A percentile compares a stretch with the other conserved stretches of the same genome.
Conservation (phyloP, 305 asterid species). For the Solanum hybrid region DNA sequence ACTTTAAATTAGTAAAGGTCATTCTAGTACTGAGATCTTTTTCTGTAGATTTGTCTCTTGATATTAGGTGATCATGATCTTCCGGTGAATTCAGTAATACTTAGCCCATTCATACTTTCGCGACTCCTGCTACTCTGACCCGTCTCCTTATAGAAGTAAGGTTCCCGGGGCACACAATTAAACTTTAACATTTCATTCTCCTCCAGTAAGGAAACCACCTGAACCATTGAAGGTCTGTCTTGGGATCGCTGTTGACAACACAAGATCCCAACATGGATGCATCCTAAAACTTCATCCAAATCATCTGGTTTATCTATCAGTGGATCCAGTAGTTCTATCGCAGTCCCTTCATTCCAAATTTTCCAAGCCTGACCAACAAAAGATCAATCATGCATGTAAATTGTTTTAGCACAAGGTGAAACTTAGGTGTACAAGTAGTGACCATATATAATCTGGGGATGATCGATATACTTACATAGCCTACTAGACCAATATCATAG, state of each 20-base stretch:
- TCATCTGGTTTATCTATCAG: slow-evolving; percentile 9
- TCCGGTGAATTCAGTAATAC: background rate
- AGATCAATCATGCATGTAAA: background rate
- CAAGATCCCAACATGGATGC: slow-evolving; percentile 25
- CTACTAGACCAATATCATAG: slow-evolving; percentile 44
- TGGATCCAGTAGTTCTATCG: slow-evolving; percentile 22
- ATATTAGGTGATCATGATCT: background rate
- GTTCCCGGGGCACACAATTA: background rate
- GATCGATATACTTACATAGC: slow-evolving; percentile 33
- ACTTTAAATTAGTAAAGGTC: background rate
- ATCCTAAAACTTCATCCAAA: slow-evolving; percentile 9
- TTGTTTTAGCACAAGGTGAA: background rate
- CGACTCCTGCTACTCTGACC: background rate
- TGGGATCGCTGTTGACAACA: slow-evolving; percentile 30
- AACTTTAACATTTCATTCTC: background rate
- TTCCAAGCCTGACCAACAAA: slow-evolving; percentile 28
- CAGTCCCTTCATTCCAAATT: slow-evolving; percentile 27
- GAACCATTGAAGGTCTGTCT: slow-evolving; percentile 34
- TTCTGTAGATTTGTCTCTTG: background rate
- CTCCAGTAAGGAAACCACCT: background rate
- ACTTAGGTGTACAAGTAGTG: background rate
- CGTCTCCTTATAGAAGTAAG: background rate
- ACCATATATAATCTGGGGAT: background rate
- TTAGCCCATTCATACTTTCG: background rate
- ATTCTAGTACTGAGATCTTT: background rate